Evolutionary conservation across 2,329 filamentous ascomycete genomes (phyloP), one percentile per base, ranked within the genome.

Genomic region (Neobulgaria alba): DNA sequence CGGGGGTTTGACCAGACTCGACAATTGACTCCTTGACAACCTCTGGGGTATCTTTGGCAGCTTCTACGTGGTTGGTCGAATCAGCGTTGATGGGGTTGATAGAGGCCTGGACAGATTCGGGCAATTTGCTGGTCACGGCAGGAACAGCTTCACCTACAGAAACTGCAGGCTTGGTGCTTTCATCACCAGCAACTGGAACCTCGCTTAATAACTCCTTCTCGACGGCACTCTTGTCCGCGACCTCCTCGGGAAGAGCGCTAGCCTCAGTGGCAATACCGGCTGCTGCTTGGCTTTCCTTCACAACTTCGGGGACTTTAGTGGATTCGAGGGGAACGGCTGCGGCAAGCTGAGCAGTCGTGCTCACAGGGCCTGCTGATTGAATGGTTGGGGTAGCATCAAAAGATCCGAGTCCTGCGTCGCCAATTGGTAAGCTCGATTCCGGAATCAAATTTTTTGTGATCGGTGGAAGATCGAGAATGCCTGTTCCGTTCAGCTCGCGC

Each of bases 381-480:
- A 63, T 77, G 52, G 52, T 65, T 54, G 52, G 60, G 35, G 67
- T 68, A n/a, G 69, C 73, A 53, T 68, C 73, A 51, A 79, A 71
- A 38, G 65, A 64, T 36, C 65, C 67, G 41, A 67, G 65, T 19
- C 59, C 60, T 43, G 56, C 55, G 39, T 60, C 57, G 23, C 58
- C 53, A 39, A 88, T 81, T 10, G 85, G 83, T 48, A 92, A 70
- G 61, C 82, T 85, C 5, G 85, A 90, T 65, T 93, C 86, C 14
- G 87, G 86, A 49, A 92, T 88, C 60, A 85, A 67, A 62, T 71
- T 79, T 47, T 69, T 72, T 33, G 73, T 68, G 42, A 80, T 63
- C 8, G 71, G 68, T 20, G 77, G 75, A 26, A 80, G 58, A 41
- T 69, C 63, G 36, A 70, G 65, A 50, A 65, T 61, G 39, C 67